Percentiles rank a stretch among this genome's conserved stretches.
Evolutionary conservation across 805 yeast genomes (phyloP).

Genomic region (Starmerella bombi): DNA sequence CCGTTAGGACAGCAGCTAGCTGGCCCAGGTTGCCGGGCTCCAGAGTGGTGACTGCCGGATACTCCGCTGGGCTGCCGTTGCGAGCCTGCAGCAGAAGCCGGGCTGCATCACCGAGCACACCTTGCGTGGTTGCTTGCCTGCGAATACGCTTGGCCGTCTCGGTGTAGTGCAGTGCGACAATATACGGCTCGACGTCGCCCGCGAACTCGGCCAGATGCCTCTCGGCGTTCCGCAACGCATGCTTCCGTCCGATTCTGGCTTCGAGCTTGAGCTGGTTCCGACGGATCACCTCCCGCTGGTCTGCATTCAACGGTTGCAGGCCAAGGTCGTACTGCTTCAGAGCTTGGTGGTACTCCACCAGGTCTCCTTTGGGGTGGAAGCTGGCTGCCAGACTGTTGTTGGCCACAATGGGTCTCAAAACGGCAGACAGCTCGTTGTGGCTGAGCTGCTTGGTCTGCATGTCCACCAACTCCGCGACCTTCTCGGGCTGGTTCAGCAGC

Average conservation of each 20-base stretch:
- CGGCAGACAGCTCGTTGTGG: not conserved
- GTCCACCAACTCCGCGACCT: conserved; percentile 24
- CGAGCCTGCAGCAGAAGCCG: not conserved
- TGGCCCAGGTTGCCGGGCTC: conserved; percentile 4
- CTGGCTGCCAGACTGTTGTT: conserved; percentile 30
- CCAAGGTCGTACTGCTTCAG: conserved; percentile 12
- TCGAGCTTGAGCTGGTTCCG: conserved; percentile 33
- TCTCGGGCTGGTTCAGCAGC: conserved; percentile 29
- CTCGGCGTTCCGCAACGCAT: conserved; percentile 15
- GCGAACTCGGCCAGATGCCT: conserved; percentile 15
- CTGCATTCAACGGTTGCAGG: conserved; percentile 12
- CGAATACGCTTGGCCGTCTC: conserved; percentile 1
- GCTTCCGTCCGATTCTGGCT: conserved; percentile 27
- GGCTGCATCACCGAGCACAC: conserved; percentile 1
- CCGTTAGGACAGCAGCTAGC: conserved; percentile 2
- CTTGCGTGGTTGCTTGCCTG: conserved; percentile 1
- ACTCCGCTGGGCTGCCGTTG: not conserved
- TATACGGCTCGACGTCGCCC: conserved; percentile 16
- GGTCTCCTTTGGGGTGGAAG: conserved; percentile 3
- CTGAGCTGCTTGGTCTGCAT: conserved; percentile 19
- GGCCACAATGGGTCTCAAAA: conserved; percentile 31
- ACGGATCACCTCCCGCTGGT: conserved; percentile 28
- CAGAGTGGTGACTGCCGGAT: not conserved
- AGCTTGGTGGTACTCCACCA: conserved; percentile 12
- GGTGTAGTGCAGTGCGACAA: conserved; percentile 6